phyloP scores from a whole-genome alignment of 225 moss, liverwort and hornwort genomes.

The Thuidium tamariscinum region DNA sequence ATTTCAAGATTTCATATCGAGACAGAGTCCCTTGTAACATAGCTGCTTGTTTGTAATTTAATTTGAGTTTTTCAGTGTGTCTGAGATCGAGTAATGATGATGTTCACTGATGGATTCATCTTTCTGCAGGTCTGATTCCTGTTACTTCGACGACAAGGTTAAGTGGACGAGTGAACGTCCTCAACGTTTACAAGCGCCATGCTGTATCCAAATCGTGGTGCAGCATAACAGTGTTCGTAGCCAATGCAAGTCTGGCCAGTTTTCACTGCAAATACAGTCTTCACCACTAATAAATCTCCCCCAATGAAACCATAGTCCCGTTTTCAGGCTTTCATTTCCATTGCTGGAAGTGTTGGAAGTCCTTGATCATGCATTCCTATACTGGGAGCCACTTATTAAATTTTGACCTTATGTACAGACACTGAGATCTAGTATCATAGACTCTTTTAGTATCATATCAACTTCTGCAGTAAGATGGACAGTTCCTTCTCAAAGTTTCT shows the following conservation, averaged over 20 bases:
- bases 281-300: not conserved
- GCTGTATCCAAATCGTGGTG: slow-evolving; percentile 44
- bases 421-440: not conserved
- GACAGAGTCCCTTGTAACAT: not conserved
- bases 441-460: not conserved
- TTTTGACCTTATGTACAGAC: not conserved
- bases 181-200: slow-evolving; percentile 41
- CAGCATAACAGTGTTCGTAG: slow-evolving; percentile 17
- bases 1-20: not conserved
- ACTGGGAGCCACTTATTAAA: not conserved
- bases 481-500: not conserved
- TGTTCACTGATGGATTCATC: not conserved
- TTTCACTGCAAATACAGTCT: slow-evolving; percentile 24
- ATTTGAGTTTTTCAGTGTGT: not conserved
- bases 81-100: too few relatives aligned
- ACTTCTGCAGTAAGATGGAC: not conserved
- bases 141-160: slow-evolving; percentile 24
- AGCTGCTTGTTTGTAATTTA: not conserved
- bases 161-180: slow-evolving; percentile 29
- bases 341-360: not conserved
- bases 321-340: not conserved
- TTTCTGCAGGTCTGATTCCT: slow-evolving; percentile 24
- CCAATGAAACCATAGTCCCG: not conserved
- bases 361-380: not conserved
- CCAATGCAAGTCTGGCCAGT: slow-evolving; percentile 20